Conservation (phyloP, 1,139 yeast species). For the Taphrina flavorubra region DNA sequence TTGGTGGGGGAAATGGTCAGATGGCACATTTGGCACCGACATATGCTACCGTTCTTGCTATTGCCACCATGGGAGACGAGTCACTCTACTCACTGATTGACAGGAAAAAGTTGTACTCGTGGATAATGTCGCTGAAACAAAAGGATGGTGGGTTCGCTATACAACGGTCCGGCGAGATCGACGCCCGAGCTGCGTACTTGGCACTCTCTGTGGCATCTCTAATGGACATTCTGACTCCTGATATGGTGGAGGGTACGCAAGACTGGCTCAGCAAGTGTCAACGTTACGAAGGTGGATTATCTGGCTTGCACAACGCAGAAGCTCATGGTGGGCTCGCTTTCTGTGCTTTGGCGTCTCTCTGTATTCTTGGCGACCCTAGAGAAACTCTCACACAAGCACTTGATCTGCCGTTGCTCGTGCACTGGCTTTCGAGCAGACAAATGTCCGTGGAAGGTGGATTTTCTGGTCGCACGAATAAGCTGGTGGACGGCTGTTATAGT, state of each 20-base stretch:
- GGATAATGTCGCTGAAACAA: conserved; percentile 71
- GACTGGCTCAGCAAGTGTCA: conserved; percentile 77
- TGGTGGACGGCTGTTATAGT: conserved; percentile 95
- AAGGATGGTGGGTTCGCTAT: conserved; percentile 75
- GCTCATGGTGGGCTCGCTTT: conserved; percentile 98
- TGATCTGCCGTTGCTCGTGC: conserved; percentile 42
- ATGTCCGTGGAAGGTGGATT: conserved; percentile 78
- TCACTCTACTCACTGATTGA: conserved; percentile 58
- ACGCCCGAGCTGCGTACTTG: conserved; percentile 85
- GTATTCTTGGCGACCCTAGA: conserved; percentile 56
- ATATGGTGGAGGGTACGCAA: conserved; percentile 61
- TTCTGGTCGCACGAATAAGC: conserved; percentile 85
- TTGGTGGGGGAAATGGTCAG: conserved; percentile 85
- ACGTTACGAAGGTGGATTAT: conserved; percentile 94
- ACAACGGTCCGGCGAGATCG: conserved; percentile 82
- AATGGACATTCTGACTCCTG: conserved; percentile 67
- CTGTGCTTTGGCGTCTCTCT: conserved; percentile 80
- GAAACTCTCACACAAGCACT: conserved; percentile 49
- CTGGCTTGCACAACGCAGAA: conserved; percentile 79
- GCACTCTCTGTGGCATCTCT: conserved; percentile 76
- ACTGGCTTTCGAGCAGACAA: conserved; percentile 79
- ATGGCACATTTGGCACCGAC: conserved; percentile 83
- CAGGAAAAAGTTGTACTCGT: conserved; percentile 59
- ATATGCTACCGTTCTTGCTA: conserved; percentile 74
- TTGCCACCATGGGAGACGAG: conserved; percentile 62